phyloP scores from a whole-genome alignment of 2,329 filamentous ascomycete species.

The Paecilomyces formosus region DNA sequence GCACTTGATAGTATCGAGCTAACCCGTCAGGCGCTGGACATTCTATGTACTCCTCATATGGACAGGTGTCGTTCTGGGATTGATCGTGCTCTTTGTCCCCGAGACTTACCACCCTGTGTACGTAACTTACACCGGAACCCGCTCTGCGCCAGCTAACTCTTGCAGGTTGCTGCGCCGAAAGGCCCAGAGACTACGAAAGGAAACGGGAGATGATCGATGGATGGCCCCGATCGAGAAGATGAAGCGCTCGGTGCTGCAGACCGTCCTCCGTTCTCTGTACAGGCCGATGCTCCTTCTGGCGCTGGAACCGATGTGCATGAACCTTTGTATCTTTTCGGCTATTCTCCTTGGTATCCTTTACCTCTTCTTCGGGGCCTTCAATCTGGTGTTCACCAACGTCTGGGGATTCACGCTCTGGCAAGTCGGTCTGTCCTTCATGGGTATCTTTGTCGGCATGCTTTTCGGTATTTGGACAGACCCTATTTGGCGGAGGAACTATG shows the following conservation, averaged over 20 bases:
- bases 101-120: constrained; percentile 69
- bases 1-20: not conserved
- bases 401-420: constrained; percentile 75
- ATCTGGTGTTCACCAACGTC: constrained; percentile 65
- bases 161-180: constrained; percentile 59
- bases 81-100: constrained; percentile 67
- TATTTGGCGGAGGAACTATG: constrained; percentile 39
- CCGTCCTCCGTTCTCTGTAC: constrained; percentile 52
- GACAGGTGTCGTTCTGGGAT: constrained; percentile 56
- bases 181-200: constrained; percentile 59
- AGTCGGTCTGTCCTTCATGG: constrained; percentile 68
- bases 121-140: constrained; percentile 5
- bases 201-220: constrained; percentile 72
- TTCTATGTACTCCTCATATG: constrained; percentile 83
- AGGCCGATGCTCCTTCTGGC: constrained; percentile 70
- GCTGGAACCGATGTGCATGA: constrained; percentile 78
- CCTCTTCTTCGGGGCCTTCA: constrained; percentile 84
- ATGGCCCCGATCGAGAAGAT: constrained; percentile 68
- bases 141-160: constrained; percentile 46
- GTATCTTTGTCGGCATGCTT: constrained; percentile 42
- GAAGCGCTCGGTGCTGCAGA: constrained; percentile 57
- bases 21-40: constrained; percentile 56
- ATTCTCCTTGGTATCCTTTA: constrained; percentile 83
- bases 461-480: constrained; percentile 38
- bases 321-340: constrained; percentile 74